Conservation (phyloP, 768 basidiomycete genomes). For the Boletales sp. region DNA sequence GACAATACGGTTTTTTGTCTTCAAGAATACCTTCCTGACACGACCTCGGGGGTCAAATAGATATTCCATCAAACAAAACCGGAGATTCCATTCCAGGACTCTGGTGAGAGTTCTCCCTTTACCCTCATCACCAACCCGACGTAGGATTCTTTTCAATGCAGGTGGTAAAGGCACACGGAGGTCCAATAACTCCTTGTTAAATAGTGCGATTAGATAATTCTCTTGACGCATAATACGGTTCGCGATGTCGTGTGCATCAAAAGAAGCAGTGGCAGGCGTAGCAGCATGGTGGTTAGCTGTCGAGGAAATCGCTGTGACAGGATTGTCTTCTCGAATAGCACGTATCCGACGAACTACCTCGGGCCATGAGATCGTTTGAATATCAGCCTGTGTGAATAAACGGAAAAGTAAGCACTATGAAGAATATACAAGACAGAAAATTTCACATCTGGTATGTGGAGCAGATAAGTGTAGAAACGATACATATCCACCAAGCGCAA, state of each 20-base stretch:
- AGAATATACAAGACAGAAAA: background rate
- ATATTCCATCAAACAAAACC: slow-evolving; percentile 94
- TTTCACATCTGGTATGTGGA: slow-evolving; percentile 90
- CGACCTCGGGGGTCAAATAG: slow-evolving; percentile 87
- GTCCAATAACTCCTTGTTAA: slow-evolving; percentile 95
- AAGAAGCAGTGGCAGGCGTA: slow-evolving; percentile 72
- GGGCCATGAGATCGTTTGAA: slow-evolving; percentile 96
- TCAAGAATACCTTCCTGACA: slow-evolving; percentile 89
- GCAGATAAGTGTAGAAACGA: slow-evolving; percentile 89
- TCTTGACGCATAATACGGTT: slow-evolving; percentile 98
- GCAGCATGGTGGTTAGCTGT: slow-evolving; percentile 46
- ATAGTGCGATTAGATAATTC: slow-evolving; percentile 96
- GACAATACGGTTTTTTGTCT: slow-evolving; percentile 71
- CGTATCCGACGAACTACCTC: slow-evolving; percentile 90
- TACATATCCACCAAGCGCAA: slow-evolving; percentile 90
- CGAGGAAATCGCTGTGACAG: slow-evolving; percentile 82
- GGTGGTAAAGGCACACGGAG: slow-evolving; percentile 77
- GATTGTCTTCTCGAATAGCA: slow-evolving; percentile 88
- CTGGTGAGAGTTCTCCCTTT: slow-evolving; percentile 81
- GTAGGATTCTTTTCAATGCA: slow-evolving; percentile 48
- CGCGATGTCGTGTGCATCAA: slow-evolving; percentile 97
- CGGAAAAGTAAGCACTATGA: slow-evolving; percentile 8
- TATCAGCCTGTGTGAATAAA: slow-evolving; percentile 74
- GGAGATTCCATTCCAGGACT: slow-evolving; percentile 94
- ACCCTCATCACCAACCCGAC: slow-evolving; percentile 44